A percentile compares a stretch with the other conserved stretches of the same genome.
phyloP scores from a whole-genome alignment of 306 rosid genomes.

The Astragalus glycyphyllos region DNA sequence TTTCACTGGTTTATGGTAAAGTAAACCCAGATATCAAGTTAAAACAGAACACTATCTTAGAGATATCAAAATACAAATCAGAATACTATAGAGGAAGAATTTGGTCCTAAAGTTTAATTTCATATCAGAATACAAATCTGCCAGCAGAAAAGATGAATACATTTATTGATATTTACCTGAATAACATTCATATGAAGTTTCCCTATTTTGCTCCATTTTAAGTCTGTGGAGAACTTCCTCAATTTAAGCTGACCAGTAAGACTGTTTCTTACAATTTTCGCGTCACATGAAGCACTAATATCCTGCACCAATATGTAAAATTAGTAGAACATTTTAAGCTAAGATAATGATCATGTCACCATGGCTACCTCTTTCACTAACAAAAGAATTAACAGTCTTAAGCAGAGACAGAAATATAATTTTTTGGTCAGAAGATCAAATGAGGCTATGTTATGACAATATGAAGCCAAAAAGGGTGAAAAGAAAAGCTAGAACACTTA shows the following conservation, averaged over 20 bases:
- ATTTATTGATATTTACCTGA: slow-evolving; percentile 58
- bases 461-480: background rate
- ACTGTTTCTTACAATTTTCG: slow-evolving; percentile 50
- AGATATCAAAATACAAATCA: too few species aligned
- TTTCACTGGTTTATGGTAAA: too few species aligned
- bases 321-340: slow-evolving; percentile 19
- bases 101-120: slow-evolving; percentile 3
- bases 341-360: slow-evolving; percentile 8
- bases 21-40: too few species aligned
- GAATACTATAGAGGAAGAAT: too few species aligned
- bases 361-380: slow-evolving; percentile 6
- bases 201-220: slow-evolving; percentile 92
- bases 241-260: slow-evolving; percentile 64
- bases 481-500: slow-evolving; percentile 47
- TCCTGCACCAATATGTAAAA: slow-evolving; percentile 61
- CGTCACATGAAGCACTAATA: slow-evolving; percentile 62
- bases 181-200: slow-evolving; percentile 59
- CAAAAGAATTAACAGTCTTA: too few species aligned
- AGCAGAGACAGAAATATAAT: too few species aligned
- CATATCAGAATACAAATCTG: background rate
- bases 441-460: too few species aligned
- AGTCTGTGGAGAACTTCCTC: slow-evolving; percentile 53
- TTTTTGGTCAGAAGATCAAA: too few species aligned
- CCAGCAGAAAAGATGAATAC: slow-evolving; percentile 11
- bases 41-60: background rate